phyloP scores from a whole-genome alignment of 2,329 filamentous ascomycete genomes.

The Fusarium nodosum region DNA sequence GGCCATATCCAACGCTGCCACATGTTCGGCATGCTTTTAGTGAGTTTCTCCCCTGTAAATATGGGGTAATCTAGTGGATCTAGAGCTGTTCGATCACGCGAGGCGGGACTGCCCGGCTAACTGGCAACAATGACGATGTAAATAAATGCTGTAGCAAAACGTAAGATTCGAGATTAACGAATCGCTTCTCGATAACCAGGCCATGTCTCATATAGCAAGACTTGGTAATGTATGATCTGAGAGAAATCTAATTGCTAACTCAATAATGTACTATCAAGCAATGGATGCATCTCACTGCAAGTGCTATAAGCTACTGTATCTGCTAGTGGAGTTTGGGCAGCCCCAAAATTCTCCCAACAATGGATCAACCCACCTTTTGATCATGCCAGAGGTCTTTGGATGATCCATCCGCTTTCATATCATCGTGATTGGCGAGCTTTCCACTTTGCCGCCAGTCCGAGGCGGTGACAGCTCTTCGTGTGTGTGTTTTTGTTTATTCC shows the following conservation, averaged over 20 bases:
- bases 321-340: constrained; percentile 12
- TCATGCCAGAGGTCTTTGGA: constrained; percentile 32
- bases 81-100: constrained; percentile 8
- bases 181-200: neutral
- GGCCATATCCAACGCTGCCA: constrained; percentile 9
- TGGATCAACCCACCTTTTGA: constrained; percentile 41
- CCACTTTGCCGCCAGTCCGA: constrained; percentile 21
- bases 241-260: neutral
- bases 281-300: constrained; percentile 14
- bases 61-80: constrained; percentile 31
- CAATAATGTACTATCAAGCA: neutral
- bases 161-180: neutral
- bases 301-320: constrained; percentile 3
- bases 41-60: constrained; percentile 29
- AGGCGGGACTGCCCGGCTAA: constrained; percentile 1
- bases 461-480: constrained; percentile 34
- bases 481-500: neutral
- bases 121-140: constrained; percentile 15
- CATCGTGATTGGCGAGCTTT: constrained; percentile 46
- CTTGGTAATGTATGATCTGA: neutral
- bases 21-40: constrained; percentile 27
- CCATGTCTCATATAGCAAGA: neutral
- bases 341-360: constrained; percentile 24
- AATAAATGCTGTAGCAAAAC: constrained; percentile 1
- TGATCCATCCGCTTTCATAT: constrained; percentile 40